Base-by-base conservation (phyloP, 2,329 filamentous ascomycete genomes). In the Phialophora macrospora region DNA sequence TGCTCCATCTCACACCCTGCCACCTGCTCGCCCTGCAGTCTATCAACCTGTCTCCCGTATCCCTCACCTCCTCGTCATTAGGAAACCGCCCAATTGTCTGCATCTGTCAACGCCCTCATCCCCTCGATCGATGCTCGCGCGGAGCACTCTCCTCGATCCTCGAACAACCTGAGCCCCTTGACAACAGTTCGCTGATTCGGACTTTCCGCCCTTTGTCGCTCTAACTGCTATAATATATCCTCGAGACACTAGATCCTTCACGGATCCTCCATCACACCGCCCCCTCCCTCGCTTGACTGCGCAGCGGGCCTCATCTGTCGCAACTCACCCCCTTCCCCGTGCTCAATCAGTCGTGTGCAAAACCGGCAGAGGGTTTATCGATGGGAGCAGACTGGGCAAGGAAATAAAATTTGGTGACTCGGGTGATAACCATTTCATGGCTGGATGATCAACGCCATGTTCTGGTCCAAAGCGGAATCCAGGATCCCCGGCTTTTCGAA, bases 401-500 rank as follows among this genome's bases (percentile, higher is more conserved):
- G 22, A 38, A 55, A 57, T 22, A 41, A 60, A 26, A 38, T 52
- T 49, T 52, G 46, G 58, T 41, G 58, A 60, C 46, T 26, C 48
- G 34, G 61, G 54, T n/a, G 59, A 26, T n/a, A 56, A 44, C 22
- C 26, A 48, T 38, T 54, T 24, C 22, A 68, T 68, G 66, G 55
- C 66, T 30, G 60, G 56, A 44, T 65, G 55, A 68, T 63, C 38
- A 60, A 14, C 63, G 55, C 62, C 66, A 68, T 68, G 66, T 65
- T 65, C 63, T 68, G 66, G 66, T 61, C 60, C 60, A 32, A 63
- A 57, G 55, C 38, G 60, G 48, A 61, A 63, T 60, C 32, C 59
- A 55, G 62, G 51, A 58, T 52, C 32, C 41, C 62, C 28, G 48
- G 22, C 34, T 56, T 26, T 63, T 55, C 60, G 26, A 52, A 48